Evolutionary conservation across 352 stramenopile genomes (phyloP), one percentile per base, ranked within the genome.

Genomic region (Phytopythium montanum): DNA sequence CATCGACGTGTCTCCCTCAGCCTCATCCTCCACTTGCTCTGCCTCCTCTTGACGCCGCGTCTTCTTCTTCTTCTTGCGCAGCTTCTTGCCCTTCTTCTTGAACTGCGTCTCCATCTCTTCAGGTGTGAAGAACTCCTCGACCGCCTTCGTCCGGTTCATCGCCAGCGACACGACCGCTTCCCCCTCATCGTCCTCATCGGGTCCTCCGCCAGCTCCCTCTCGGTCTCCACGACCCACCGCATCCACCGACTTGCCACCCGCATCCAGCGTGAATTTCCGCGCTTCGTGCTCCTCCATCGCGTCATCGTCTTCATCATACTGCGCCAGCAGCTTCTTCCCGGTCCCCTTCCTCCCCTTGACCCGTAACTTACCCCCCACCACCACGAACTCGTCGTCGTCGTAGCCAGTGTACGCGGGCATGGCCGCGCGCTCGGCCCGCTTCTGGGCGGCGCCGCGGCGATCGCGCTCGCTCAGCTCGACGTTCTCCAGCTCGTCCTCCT

Each of bases 301-400:
- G 28, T 96, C 83, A 21, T 86, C 69, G 2, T 96, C 87, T 61
- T 96, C 83, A 54, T 97, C 89, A 62, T 97, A 97, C n/a, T 97
- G 90, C 0, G 81, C 73, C 39, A 97, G 52, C 28, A 97, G 54
- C 26, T 78, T 80, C 0, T 39, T 56, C 7, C 26, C 45, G 23
- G 14, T 2, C 14, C 69, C 67, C 59, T 61, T 67, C 21, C 44
- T 69, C 49, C 78, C 81, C 59, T 80, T 79, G 10, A 59, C 38
- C 19, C 55, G 41, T 23, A 36, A 46, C 8, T 63, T 65, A n/a
- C 81, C n/a, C n/a, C n/a, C 75, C 60, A 92, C 73, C 57, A 92
- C 78, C 61, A 98, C 80, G 70, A 99, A 99, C 72, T 99, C 97
- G 60, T 98, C 95, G 71, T 99, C 96, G 69, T 99, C 97, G 64